Base-by-base conservation (phyloP, 2,329 filamentous ascomycete species). In the Penicillium aurantiogriseum region DNA sequence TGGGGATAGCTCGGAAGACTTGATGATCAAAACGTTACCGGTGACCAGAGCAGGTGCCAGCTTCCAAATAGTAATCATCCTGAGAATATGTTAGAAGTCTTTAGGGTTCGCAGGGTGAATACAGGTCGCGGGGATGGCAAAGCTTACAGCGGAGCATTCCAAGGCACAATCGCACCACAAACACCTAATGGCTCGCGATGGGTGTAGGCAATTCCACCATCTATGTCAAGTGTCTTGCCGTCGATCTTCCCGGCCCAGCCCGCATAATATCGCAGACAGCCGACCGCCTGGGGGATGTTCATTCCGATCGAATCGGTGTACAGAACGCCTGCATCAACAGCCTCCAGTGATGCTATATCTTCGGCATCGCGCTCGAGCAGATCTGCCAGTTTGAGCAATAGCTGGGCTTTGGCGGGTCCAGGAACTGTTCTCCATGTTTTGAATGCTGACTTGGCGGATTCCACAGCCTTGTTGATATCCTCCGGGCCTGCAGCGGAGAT, bases 11-110 rank as follows among this genome's bases (percentile, higher is more conserved):
- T 90, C 87, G 1, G 86, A 85, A 2, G 85, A 84, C 11, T 90
- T 90, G 36, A 83, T 78, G 17, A 92, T 80, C 80, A 91, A 87
- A 2, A 85, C 83, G 69, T 87, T 89, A 1, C 87, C 87, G 2
- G 85, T 84, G 0, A 86, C 86, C 25, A 89, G 71, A 1, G 86
- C 86, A 2, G 86, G 84, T 46, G 83, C 80, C 3, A 83, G 83
- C 69, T 89, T 89, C 70, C 69, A 71, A 39, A 66, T 66, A 0
- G 67, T 68, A 19, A 70, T 69, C 67, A 69, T 69, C 19, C 67
- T 69, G n/a, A 19, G 21, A 23, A 15, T 4, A 9, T 7, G 31
- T 55, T 29, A 55, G 54, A n/a, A 2, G 10, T 17, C 21, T 5
- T 7, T 10, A 2, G 44, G 13, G 38, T 7, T 25, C 5, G 4